A percentile compares a stretch with the other conserved stretches of the same genome.
These are phyloP conservation scores for Neoarthrinium moseri DNA, from an alignment of 2,329 filamentous ascomycete genomes.

Conservation along the genomic window DNA sequence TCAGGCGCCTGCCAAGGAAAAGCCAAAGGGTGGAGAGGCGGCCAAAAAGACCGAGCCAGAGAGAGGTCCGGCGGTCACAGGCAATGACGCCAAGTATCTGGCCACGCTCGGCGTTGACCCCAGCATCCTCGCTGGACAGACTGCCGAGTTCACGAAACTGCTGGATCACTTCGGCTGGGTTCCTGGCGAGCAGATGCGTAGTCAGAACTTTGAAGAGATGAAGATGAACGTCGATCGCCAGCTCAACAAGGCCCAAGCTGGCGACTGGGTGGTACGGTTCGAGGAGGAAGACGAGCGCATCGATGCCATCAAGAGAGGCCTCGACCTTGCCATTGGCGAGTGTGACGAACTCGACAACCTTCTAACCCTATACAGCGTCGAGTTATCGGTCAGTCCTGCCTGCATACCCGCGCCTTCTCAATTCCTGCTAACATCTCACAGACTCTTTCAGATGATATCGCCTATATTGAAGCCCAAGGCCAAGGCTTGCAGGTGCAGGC, in stretches of 20 bases:
- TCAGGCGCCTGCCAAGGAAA: slow-evolving; percentile 34
- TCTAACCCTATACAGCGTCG: slow-evolving; percentile 90
- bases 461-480: slow-evolving; percentile 95
- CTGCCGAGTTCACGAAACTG: slow-evolving; percentile 77
- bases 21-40: slow-evolving; percentile 27
- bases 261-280: slow-evolving; percentile 83
- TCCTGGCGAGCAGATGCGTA: slow-evolving; percentile 69
- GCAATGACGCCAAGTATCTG: slow-evolving; percentile 78
- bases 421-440: slow-evolving; percentile 36
- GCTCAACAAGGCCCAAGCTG: slow-evolving; percentile 85
- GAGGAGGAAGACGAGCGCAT: slow-evolving; percentile 89
- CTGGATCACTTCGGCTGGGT: slow-evolving; percentile 89
- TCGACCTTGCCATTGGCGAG: slow-evolving; percentile 88
- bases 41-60: slow-evolving; percentile 42
- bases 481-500: slow-evolving; percentile 97
- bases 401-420: neutral
- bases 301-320: slow-evolving; percentile 77
- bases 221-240: slow-evolving; percentile 83
- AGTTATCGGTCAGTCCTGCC: slow-evolving; percentile 70
- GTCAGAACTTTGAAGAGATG: slow-evolving; percentile 75
- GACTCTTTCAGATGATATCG: slow-evolving; percentile 93
- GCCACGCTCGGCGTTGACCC: slow-evolving; percentile 76
- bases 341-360: slow-evolving; percentile 96
- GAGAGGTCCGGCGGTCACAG: slow-evolving; percentile 61
- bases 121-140: slow-evolving; percentile 70